Conservation (phyloP, 768 basidiomycete genomes). For the Boletus subcaerulescens region DNA sequence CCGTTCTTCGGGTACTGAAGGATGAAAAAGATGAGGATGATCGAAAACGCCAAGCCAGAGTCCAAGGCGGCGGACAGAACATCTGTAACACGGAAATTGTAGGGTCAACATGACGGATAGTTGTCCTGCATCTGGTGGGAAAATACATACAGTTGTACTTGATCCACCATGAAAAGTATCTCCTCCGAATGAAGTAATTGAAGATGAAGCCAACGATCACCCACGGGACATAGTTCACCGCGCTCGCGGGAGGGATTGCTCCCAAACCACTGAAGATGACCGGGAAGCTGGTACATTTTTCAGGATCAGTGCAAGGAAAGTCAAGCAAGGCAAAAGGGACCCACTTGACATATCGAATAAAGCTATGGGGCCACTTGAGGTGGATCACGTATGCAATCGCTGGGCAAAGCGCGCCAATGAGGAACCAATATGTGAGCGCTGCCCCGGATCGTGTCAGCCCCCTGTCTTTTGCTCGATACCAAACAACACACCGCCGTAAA, state of each 20-base stretch:
- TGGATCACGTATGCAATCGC: constrained; percentile 50
- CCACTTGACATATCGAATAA: constrained; percentile 61
- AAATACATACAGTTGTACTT: constrained; percentile 43
- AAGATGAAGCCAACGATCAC: constrained; percentile 63
- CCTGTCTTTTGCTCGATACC: background rate
- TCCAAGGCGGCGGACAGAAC: constrained; percentile 73
- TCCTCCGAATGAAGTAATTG: constrained; percentile 57
- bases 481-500: constrained; percentile 45
- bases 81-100: constrained; percentile 30
- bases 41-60: constrained; percentile 59
- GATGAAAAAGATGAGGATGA: constrained; percentile 55
- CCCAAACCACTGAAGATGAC: constrained; percentile 56
- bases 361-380: constrained; percentile 60
- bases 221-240: constrained; percentile 68
- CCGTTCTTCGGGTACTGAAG: constrained; percentile 68
- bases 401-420: constrained; percentile 66
- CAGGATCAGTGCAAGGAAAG: background rate
- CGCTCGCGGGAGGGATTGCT: constrained; percentile 62
- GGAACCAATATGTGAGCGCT: constrained; percentile 71
- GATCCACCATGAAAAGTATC: constrained; percentile 67
- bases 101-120: constrained; percentile 14
- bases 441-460: background rate
- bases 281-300: constrained; percentile 33
- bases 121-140: no score
- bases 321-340: constrained; percentile 17